Percentiles rank a stretch among this genome's conserved stretches.
Conservation (phyloP, 768 basidiomycete genomes). For the Terana coerulea region DNA sequence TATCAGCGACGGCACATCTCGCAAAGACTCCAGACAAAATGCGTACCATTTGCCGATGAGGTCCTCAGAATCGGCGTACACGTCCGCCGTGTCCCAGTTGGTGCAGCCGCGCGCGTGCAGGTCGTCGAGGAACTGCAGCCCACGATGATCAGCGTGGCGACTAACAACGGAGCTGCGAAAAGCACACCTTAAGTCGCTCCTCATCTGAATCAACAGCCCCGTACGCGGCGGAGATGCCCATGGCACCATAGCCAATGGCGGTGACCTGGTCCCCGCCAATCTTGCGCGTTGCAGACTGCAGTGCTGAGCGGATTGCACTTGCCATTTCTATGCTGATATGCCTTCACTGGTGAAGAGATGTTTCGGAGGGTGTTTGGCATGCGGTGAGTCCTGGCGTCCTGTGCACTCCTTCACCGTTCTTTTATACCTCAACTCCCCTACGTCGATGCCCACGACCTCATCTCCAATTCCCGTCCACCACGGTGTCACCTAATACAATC, state of each 20-base stretch:
- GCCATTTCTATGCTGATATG: too few relatives aligned
- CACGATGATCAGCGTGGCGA: too few relatives aligned
- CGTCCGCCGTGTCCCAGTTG: conserved; percentile 44
- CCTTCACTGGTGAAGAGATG: too few relatives aligned
- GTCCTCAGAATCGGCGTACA: conserved; percentile 41
- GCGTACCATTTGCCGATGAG: conserved; percentile 45
- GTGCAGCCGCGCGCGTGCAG: conserved; percentile 38
- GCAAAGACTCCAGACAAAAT: not conserved
- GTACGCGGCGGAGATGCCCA: conserved; percentile 50
- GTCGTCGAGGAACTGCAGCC: conserved; percentile 39
- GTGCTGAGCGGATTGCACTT: too few relatives aligned
- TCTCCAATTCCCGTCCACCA: too few relatives aligned
- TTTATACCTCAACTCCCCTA: too few relatives aligned
- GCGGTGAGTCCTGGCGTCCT: too few relatives aligned
- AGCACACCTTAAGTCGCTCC: conserved; percentile 56
- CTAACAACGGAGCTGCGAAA: too few relatives aligned
- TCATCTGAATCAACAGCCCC: conserved; percentile 46
- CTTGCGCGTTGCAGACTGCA: conserved; percentile 37
- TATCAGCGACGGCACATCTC: not conserved
- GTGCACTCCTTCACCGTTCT: too few relatives aligned
- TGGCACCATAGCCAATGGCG: conserved; percentile 56
- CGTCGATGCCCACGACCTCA: too few relatives aligned
- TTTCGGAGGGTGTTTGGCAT: too few relatives aligned
- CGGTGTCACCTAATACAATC: too few relatives aligned
- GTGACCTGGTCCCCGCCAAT: conserved; percentile 43